Evolutionary conservation across 441 rosid genomes (phyloP).

Genomic region (Jatropha multifida): DNA sequence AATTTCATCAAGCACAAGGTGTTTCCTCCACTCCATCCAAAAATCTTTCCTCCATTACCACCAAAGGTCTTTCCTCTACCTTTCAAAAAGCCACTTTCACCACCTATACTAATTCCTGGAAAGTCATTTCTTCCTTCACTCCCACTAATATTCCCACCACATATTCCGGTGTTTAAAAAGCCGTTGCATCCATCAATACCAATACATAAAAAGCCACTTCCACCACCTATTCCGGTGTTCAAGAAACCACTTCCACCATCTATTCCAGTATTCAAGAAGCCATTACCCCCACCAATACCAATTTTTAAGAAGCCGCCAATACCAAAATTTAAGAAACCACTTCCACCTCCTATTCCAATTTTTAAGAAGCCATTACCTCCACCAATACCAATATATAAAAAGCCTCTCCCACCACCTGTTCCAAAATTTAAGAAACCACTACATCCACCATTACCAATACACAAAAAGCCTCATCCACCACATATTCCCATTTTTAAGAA

Average conservation of each 20-base stretch:
- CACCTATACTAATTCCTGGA: background rate
- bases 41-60: background rate
- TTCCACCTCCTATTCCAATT: background rate
- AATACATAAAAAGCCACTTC: background rate
- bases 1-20: background rate
- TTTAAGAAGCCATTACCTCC: background rate
- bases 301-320: background rate
- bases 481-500: background rate
- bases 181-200: background rate
- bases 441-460: background rate
- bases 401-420: too few relatives aligned
- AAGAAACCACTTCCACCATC: background rate
- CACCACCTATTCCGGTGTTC: background rate
- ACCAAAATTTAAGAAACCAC: background rate
- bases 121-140: background rate
- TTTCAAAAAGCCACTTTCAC: background rate
- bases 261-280: background rate
- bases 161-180: background rate
- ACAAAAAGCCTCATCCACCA: background rate
- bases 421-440: background rate
- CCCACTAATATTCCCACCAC: background rate
- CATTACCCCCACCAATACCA: background rate
- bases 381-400: background rate
- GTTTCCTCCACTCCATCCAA: background rate
- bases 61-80: background rate